Evolutionary conservation across 306 rosid species (phyloP), one percentile per base, ranked within the genome.

Genomic region (Astragalus membranaceus): DNA sequence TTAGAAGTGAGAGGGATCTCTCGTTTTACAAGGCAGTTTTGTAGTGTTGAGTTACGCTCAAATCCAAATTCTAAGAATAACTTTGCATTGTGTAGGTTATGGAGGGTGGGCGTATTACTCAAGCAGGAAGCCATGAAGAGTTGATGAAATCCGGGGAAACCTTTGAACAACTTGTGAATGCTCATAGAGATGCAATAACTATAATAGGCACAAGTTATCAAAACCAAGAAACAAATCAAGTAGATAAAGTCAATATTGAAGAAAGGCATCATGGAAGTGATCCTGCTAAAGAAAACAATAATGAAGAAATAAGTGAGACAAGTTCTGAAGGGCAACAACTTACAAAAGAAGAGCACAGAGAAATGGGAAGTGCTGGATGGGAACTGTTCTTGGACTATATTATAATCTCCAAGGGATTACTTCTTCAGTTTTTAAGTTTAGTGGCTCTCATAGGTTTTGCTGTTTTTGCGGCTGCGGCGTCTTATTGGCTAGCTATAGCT

Each of bases 401-500:
- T 10, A 9, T 13, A 3, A 72, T 78, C 23, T 65, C 88, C 3
- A 78, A 63, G 7, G 89, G 86, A 48, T 10, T 42, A 4, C 17
- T 72, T 55, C 47, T 85, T 8, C 29, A 83, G 32, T 51, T 37
- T 29, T 51, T 55, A n/a, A 30, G 64, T 65, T 0, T 72, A 33
- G 3, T 83, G 14, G 26, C 17, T 14, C 53, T 8, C 1, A 9
- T 10, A 16, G 71, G 61, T 51, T 89, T 85, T 67, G 9, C 70
- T 30, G 46, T 2, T 73, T 35, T 85, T 13, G 86, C 74, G 73
- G 70, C 78, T 23, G 74, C 76, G 59, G 55, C 93, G 36, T 65
- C 79, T 44, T 84, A 66, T 55, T 89, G 89, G 96, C 83, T 87
- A 39, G 91, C 93, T 64, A 13, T 87, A 23, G 93, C 80, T 66